Conservation (phyloP, 306 rosid species). For the Ormosia semicastrata region DNA sequence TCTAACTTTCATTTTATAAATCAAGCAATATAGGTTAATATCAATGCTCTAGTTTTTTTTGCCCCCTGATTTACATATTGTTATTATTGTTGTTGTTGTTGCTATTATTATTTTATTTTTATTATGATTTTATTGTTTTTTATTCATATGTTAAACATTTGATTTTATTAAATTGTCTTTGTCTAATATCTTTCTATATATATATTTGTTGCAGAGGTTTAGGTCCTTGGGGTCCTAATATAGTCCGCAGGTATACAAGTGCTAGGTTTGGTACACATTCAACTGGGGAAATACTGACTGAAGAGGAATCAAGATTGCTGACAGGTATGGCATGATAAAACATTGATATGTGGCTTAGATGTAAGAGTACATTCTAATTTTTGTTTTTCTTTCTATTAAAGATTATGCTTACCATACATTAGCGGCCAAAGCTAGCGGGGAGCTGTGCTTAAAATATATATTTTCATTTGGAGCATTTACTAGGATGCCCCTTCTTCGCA, state of each 20-base stretch:
- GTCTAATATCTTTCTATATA: neutral
- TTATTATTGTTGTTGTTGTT: too few species aligned
- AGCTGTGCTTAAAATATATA: slow-evolving; percentile 82
- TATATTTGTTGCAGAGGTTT: slow-evolving; percentile 67
- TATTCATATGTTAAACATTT: neutral
- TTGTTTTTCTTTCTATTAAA: slow-evolving; percentile 35
- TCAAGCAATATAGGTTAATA: neutral
- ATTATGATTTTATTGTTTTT: neutral
- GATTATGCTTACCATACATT: slow-evolving; percentile 84
- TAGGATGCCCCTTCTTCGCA: slow-evolving; percentile 73
- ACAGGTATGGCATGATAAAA: slow-evolving; percentile 52
- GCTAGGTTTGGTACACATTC: slow-evolving; percentile 72
- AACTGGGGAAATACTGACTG: slow-evolving; percentile 56
- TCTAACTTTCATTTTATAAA: neutral
- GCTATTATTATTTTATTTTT: neutral
- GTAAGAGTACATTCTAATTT: slow-evolving; percentile 31
- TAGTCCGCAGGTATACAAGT: slow-evolving; percentile 75
- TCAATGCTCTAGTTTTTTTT: neutral
- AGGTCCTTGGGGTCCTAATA: slow-evolving; percentile 93
- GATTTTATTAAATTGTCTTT: slow-evolving; percentile 9
- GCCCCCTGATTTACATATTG: neutral
- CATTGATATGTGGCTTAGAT: slow-evolving; percentile 12
- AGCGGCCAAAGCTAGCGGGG: slow-evolving; percentile 94
- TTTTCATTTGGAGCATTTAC: slow-evolving; percentile 89
- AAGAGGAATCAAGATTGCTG: slow-evolving; percentile 70